These are phyloP conservation scores for Musa schizocarpa DNA, from an alignment of 176 grass and related monocot genomes.

Conservation along the genomic window DNA sequence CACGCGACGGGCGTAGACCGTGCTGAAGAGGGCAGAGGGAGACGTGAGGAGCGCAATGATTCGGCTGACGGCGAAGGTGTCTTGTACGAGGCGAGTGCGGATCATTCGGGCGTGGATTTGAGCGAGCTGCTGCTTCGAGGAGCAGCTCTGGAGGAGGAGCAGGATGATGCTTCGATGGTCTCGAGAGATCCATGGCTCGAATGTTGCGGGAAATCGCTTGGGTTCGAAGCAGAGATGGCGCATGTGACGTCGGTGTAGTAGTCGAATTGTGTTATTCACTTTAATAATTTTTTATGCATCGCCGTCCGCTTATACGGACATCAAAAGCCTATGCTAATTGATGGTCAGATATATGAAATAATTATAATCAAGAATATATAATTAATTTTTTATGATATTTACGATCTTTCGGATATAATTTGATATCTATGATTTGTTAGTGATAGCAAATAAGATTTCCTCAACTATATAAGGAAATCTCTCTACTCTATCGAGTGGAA, in stretches of 20 bases:
- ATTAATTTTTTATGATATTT: no score
- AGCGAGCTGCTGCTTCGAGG: slow-evolving; percentile 29
- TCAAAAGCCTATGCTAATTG: no score
- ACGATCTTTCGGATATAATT: no score
- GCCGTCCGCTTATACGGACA: no score
- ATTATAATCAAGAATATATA: no score
- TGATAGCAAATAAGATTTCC: no score
- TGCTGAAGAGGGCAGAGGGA: slow-evolving; percentile 16
- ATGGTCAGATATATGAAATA: no score
- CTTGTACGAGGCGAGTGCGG: slow-evolving; percentile 31
- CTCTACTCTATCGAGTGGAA: no score
- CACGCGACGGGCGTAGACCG: slow-evolving; percentile 39
- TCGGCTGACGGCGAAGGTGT: slow-evolving; percentile 33
- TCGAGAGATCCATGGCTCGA: slow-evolving; percentile 19
- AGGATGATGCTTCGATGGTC: slow-evolving; percentile 26
- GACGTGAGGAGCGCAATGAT: slow-evolving; percentile 45
- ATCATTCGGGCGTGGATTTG: slow-evolving; percentile 56
- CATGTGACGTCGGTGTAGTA: slow-evolving; percentile 20
- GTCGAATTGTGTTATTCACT: no score
- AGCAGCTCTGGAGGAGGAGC: slow-evolving; percentile 39
- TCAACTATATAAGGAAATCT: no score
- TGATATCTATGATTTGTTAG: no score
- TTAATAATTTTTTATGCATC: no score
- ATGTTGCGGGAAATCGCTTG: slow-evolving; percentile 13
- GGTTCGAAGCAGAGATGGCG: slow-evolving; percentile 71